Evolutionary conservation across 2,329 filamentous ascomycete genomes (phyloP).

Genomic region (Aspergillus sojae): DNA sequence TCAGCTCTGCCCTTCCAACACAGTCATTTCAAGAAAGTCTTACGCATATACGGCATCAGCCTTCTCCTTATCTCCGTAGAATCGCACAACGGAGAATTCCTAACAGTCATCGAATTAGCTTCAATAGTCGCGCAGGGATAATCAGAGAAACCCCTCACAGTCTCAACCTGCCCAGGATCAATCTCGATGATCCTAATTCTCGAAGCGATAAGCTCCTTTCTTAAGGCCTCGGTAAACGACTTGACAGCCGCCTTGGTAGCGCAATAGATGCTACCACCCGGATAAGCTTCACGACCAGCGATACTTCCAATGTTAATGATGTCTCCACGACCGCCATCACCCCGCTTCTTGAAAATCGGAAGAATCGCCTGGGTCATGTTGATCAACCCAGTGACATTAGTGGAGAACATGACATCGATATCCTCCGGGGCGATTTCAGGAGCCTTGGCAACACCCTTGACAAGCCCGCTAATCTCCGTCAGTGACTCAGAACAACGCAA

Average conservation of each 20-base stretch:
- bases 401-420: constrained; percentile 83
- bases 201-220: constrained; percentile 80
- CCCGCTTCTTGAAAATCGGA: constrained; percentile 72
- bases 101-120: constrained; percentile 29
- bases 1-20: constrained; percentile 2
- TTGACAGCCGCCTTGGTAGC: constrained; percentile 88
- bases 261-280: constrained; percentile 88
- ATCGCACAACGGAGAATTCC: constrained; percentile 88
- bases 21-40: constrained; percentile 34
- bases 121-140: neutral
- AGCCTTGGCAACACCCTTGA: constrained; percentile 83
- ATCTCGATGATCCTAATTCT: constrained; percentile 83
- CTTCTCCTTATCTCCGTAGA: constrained; percentile 85
- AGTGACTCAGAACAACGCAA: constrained; percentile 2
- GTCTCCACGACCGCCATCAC: constrained; percentile 77
- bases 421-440: constrained; percentile 82
- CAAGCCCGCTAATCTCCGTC: constrained; percentile 67
- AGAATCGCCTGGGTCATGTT: constrained; percentile 94
- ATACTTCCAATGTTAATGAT: constrained; percentile 96
- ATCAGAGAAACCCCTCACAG: constrained; percentile 51
- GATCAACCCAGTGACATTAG: constrained; percentile 93
- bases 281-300: constrained; percentile 84
- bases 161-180: constrained; percentile 92
- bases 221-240: constrained; percentile 78
- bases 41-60: constrained; percentile 87